A percentile compares a stretch with the other conserved stretches of the same genome.
Evolutionary conservation across 352 stramenopile genomes (phyloP).

Genomic region (Pythium phragmitis): DNA sequence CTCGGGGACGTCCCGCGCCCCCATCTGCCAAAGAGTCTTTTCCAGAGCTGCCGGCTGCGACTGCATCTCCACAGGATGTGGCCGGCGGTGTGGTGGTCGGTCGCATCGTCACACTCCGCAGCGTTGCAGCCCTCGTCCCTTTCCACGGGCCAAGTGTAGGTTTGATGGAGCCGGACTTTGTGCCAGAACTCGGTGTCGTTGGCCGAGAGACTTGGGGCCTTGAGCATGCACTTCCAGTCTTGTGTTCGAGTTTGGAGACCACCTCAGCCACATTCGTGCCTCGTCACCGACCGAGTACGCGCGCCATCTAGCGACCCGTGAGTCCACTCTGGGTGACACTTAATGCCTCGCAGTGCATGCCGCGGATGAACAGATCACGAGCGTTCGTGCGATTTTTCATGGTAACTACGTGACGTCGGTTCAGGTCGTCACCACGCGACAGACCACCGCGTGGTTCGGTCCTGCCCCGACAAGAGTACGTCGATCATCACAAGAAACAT

Average conservation of each 20-base stretch:
- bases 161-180: background rate
- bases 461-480: no score
- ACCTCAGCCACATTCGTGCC: background rate
- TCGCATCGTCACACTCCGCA: no score
- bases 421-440: background rate
- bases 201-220: background rate
- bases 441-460: conserved; percentile 5
- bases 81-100: no score
- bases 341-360: background rate
- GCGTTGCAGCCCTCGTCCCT: no score
- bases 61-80: no score
- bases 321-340: background rate
- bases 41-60: no score
- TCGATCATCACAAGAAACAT: background rate
- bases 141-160: no score
- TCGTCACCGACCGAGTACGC: background rate
- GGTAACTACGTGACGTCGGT: background rate
- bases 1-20: no score
- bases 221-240: background rate
- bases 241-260: background rate
- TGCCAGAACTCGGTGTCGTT: background rate
- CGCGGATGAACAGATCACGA: background rate
- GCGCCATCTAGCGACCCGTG: background rate
- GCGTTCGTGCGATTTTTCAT: background rate
- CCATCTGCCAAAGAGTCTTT: no score